Conservation (phyloP, 805 yeast species). For the Barnettozyma pratensis region DNA sequence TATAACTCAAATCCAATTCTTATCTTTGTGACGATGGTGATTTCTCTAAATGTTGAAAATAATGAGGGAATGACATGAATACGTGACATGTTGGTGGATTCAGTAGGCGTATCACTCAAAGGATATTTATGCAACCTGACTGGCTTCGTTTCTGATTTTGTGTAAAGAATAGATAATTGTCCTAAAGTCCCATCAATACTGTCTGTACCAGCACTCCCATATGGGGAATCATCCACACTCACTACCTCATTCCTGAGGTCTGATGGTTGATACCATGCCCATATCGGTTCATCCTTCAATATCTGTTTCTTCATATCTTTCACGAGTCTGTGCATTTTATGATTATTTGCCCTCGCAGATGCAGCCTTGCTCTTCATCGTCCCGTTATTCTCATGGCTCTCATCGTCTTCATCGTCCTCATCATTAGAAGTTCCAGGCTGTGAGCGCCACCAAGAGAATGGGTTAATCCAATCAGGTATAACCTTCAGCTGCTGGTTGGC, state of each 20-base stretch:
- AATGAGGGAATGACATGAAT: neutral
- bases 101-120: neutral
- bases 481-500: neutral
- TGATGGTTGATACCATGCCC: slow-evolving; percentile 23
- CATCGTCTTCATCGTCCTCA: neutral
- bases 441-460: neutral
- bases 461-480: slow-evolving; percentile 1
- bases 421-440: neutral
- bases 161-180: slow-evolving; percentile 18
- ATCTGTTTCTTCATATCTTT: slow-evolving; percentile 19
- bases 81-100: neutral
- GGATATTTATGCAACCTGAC: slow-evolving; percentile 19
- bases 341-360: neutral
- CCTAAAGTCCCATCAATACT: slow-evolving; percentile 8
- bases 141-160: slow-evolving; percentile 20
- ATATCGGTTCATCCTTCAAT: slow-evolving; percentile 14
- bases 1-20: slow-evolving; percentile 31
- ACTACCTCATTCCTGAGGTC: neutral
- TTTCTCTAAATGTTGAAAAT: slow-evolving; percentile 21
- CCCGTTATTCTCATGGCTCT: neutral
- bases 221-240: no score
- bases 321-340: slow-evolving; percentile 9
- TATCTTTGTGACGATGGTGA: slow-evolving; percentile 30
- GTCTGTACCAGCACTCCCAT: neutral
- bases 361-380: neutral